A percentile compares a stretch with the other conserved stretches of the same genome.
Conservation (phyloP, 2,329 filamentous ascomycete species). For the Apiospora hydei region DNA sequence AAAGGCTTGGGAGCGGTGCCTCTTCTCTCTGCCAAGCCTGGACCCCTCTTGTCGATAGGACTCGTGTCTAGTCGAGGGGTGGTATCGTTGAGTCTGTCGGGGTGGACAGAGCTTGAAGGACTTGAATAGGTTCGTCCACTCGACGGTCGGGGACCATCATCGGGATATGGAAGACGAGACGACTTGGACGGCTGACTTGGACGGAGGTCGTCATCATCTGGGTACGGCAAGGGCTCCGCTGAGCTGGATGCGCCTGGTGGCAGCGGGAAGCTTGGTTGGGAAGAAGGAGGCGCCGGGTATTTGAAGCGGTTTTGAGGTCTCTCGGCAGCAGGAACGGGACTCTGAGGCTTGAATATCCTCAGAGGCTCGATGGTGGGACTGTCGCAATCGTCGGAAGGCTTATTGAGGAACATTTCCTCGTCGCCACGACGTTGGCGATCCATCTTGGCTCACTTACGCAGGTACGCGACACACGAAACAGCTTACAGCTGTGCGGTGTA, state of each 20-base stretch:
- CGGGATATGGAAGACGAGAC: conserved; percentile 52
- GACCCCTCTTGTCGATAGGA: conserved; percentile 63
- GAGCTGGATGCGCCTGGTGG: conserved; percentile 76
- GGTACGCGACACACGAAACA: conserved; percentile 30
- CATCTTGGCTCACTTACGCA: conserved; percentile 47
- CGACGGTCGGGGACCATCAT: conserved; percentile 47
- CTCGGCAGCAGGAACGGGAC: conserved; percentile 59
- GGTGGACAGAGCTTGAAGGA: conserved; percentile 43
- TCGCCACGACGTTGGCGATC: conserved; percentile 69
- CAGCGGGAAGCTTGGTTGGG: conserved; percentile 67
- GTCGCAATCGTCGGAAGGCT: conserved; percentile 63
- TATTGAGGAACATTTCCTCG: conserved; percentile 83
- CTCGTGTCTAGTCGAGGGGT: conserved; percentile 63
- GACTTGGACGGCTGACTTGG: conserved; percentile 50
- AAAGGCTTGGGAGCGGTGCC: conserved; percentile 83
- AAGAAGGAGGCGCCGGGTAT: conserved; percentile 57
- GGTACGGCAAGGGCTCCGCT: conserved; percentile 73
- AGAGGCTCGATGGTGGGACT: conserved; percentile 85
- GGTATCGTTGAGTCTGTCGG: conserved; percentile 55
- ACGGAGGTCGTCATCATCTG: conserved; percentile 69
- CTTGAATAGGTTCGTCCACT: conserved; percentile 44
- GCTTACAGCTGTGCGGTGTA: conserved; percentile 19
- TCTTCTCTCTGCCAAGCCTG: conserved; percentile 79
- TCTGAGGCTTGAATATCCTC: conserved; percentile 82
- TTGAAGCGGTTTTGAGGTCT: conserved; percentile 52